phyloP scores from a whole-genome alignment of 2,329 filamentous ascomycete genomes.

The Epichloe sylvatica region DNA sequence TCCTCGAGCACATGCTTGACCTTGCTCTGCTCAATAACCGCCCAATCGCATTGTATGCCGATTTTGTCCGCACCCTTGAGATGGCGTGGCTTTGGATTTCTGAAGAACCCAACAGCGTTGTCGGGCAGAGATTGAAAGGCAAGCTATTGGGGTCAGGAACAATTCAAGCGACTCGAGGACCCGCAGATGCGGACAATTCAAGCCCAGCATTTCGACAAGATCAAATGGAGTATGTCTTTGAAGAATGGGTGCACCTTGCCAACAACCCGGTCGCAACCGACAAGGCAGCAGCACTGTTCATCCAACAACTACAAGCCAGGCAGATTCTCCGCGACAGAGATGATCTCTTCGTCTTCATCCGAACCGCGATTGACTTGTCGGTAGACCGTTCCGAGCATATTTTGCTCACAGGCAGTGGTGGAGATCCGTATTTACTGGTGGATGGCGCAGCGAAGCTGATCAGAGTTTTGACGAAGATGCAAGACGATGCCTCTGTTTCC shows the following conservation, averaged over 20 bases:
- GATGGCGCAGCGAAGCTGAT: slow-evolving; percentile 78
- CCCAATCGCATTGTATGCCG: slow-evolving; percentile 65
- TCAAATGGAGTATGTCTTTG: slow-evolving; percentile 88
- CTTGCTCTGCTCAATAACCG: slow-evolving; percentile 65
- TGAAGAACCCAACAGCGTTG: slow-evolving; percentile 51
- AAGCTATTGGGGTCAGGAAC: slow-evolving; percentile 35
- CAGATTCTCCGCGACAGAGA: slow-evolving; percentile 61
- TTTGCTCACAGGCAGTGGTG: slow-evolving; percentile 44
- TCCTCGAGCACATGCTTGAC: slow-evolving; percentile 68
- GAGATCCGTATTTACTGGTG: slow-evolving; percentile 44
- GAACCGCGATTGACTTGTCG: slow-evolving; percentile 66
- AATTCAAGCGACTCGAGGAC: slow-evolving; percentile 26
- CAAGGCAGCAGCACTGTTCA: slow-evolving; percentile 59
- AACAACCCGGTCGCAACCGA: slow-evolving; percentile 65
- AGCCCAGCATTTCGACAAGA: slow-evolving; percentile 46
- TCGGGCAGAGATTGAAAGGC: slow-evolving; percentile 57
- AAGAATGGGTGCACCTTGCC: slow-evolving; percentile 80
- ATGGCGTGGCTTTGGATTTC: slow-evolving; percentile 68
- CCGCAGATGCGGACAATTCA: slow-evolving; percentile 36
- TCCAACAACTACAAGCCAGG: slow-evolving; percentile 67
- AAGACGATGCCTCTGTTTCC: slow-evolving; percentile 47
- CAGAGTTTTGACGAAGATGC: slow-evolving; percentile 58
- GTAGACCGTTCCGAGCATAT: slow-evolving; percentile 65
- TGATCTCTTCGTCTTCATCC: slow-evolving; percentile 66
- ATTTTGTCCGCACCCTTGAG: slow-evolving; percentile 73